These are phyloP conservation scores for Penicillium thymicola DNA, from an alignment of 2,329 filamentous ascomycete genomes.

Conservation along the genomic window DNA sequence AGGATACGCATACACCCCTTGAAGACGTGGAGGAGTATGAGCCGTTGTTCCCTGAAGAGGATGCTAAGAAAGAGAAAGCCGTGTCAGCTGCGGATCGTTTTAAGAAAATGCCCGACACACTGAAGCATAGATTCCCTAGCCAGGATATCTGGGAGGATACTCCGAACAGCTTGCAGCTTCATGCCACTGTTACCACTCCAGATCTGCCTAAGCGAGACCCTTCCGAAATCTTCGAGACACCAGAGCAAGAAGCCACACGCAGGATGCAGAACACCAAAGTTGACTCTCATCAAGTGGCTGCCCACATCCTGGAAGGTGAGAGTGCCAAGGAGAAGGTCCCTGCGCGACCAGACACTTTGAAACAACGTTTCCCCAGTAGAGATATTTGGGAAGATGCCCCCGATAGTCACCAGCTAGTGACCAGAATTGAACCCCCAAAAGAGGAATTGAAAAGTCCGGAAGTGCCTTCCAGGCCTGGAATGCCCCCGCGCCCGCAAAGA, in stretches of 20 bases:
- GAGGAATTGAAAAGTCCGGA: conserved; percentile 47
- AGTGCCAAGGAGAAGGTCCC: conserved; percentile 21
- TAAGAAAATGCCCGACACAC: conserved; percentile 52
- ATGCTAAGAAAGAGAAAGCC: conserved; percentile 56
- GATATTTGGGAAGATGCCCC: conserved; percentile 95
- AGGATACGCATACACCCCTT: conserved; percentile 62
- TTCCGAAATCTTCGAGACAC: conserved; percentile 41
- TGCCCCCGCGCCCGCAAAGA: conserved; percentile 36
- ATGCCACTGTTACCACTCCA: conserved; percentile 79
- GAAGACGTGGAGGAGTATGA: conserved; percentile 94
- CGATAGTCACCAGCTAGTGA: conserved; percentile 74
- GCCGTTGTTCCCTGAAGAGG: conserved; percentile 81
- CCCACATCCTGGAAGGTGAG: conserved; percentile 34
- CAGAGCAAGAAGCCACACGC: conserved; percentile 49
- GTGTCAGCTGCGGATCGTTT: conserved; percentile 54
- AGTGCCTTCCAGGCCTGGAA: conserved; percentile 32
- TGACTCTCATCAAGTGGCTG: conserved; percentile 35
- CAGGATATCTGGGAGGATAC: conserved; percentile 97
- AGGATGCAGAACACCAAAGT: conserved; percentile 41
- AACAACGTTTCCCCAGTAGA: conserved; percentile 79
- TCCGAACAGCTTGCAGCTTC: conserved; percentile 74
- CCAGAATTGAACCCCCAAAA: conserved; percentile 58
- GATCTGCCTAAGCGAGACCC: conserved; percentile 54
- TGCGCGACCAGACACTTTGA: conserved; percentile 50
- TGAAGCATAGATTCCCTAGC: conserved; percentile 77